phyloP scores from a whole-genome alignment of 108 stramenopile genomes.

The Skeletonema menzelii region DNA sequence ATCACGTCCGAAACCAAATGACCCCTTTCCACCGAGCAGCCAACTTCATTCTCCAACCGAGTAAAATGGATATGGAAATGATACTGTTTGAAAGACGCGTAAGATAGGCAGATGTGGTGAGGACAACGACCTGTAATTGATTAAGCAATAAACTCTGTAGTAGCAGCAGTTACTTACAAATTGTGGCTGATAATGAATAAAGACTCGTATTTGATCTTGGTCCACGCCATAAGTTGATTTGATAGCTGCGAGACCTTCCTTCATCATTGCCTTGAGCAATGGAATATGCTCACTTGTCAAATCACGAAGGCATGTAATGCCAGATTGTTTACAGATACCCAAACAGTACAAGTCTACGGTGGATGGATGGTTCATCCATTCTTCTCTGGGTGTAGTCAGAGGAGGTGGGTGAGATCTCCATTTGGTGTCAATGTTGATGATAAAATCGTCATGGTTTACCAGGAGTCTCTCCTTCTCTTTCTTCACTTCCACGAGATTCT shows the following conservation, averaged over 20 bases:
- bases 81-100: slow-evolving; percentile 15
- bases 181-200: slow-evolving; percentile 78
- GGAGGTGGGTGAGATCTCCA: slow-evolving; percentile 49
- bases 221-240: slow-evolving; percentile 62
- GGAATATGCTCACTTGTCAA: slow-evolving; percentile 55
- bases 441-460: slow-evolving; percentile 54
- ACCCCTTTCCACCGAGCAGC: slow-evolving; percentile 60
- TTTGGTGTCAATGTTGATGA: slow-evolving; percentile 79
- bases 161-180: slow-evolving; percentile 17
- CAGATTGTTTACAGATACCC: slow-evolving; percentile 53
- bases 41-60: slow-evolving; percentile 62
- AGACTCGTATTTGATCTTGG: slow-evolving; percentile 58
- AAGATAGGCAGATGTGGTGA: background rate
- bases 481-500: slow-evolving; percentile 44
- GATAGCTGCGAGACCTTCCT: slow-evolving; percentile 50
- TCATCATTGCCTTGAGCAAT: slow-evolving; percentile 53
- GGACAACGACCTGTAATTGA: background rate
- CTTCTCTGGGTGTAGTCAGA: slow-evolving; percentile 31
- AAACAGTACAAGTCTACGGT: slow-evolving; percentile 65
- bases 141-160: background rate
- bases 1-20: slow-evolving; percentile 73
- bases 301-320: slow-evolving; percentile 61
- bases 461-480: slow-evolving; percentile 72
- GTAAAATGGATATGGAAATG: slow-evolving; percentile 82
- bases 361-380: slow-evolving; percentile 39